These are phyloP conservation scores for Curvularia spicifera DNA, from an alignment of 2,329 filamentous ascomycete species.

Conservation along the genomic window DNA sequence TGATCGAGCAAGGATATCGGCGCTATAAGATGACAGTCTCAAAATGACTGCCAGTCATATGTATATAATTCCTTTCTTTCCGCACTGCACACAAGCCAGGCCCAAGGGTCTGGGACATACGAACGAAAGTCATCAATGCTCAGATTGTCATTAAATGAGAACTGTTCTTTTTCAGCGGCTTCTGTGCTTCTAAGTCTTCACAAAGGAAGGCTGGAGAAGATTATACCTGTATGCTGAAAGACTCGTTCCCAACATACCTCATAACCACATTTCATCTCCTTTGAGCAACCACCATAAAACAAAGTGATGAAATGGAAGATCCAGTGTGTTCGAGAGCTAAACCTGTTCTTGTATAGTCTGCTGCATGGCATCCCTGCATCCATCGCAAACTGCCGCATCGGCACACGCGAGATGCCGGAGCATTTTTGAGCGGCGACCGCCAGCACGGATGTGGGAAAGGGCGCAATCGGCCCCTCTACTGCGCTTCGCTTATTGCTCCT, in stretches of 20 bases:
- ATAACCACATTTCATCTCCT: neutral
- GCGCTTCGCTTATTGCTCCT: neutral
- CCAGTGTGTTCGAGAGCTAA: neutral
- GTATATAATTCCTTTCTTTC: neutral
- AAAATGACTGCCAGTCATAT: neutral
- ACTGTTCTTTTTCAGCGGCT: neutral
- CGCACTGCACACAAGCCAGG: neutral
- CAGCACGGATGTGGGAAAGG: neutral
- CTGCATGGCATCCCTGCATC: neutral
- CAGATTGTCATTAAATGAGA: neutral
- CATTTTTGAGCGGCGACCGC: neutral
- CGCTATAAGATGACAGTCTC: neutral
- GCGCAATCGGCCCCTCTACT: neutral
- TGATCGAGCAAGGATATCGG: constrained; percentile 1
- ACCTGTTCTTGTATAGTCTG: neutral
- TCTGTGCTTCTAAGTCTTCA: neutral
- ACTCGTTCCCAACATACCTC: neutral
- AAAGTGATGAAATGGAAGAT: neutral
- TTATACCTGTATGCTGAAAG: too few species aligned
- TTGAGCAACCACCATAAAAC: neutral
- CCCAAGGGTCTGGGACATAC: neutral
- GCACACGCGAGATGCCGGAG: neutral
- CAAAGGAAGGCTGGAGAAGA: too few species aligned
- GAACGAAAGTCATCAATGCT: neutral
- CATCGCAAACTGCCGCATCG: neutral